Percentiles rank a stretch among this genome's conserved stretches.
Conservation (phyloP, 1,284 basidiomycete species). For the Cutaneotrichosporon dermatis region DNA sequence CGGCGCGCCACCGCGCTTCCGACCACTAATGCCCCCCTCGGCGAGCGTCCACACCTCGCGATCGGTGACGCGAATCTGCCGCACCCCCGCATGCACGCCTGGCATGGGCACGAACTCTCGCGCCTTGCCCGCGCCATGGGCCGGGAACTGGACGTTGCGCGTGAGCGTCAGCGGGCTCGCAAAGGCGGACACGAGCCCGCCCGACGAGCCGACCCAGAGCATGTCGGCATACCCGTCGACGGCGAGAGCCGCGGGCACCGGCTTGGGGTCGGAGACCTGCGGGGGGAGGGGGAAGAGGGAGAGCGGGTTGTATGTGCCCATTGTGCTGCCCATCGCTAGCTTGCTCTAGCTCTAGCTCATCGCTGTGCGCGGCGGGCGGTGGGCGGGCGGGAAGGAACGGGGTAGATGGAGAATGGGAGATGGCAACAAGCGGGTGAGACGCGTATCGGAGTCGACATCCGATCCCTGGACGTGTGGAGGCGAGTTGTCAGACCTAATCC, state of each 20-base stretch:
- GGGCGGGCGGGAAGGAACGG: background rate
- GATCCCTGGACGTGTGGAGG: background rate
- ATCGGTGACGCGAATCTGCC: conserved; percentile 68
- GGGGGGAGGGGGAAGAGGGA: conserved; percentile 46
- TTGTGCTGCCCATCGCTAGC: conserved; percentile 6
- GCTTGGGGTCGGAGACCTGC: conserved; percentile 35
- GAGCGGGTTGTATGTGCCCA: conserved; percentile 39
- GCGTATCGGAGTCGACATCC: background rate
- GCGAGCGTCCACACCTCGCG: conserved; percentile 58
- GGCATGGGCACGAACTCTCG: conserved; percentile 18
- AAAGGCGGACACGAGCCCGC: conserved; percentile 69
- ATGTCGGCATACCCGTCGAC: conserved; percentile 89
- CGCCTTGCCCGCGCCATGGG: conserved; percentile 53
- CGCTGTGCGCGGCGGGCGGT: background rate
- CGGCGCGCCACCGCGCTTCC: conserved; percentile 45
- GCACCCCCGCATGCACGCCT: conserved; percentile 50
- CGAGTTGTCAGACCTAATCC: background rate
- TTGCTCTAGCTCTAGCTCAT: conserved; percentile 2
- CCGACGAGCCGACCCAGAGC: conserved; percentile 76
- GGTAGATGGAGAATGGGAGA: background rate
- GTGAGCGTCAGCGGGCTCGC: conserved; percentile 58
- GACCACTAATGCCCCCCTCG: conserved; percentile 44
- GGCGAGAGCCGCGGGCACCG: conserved; percentile 59
- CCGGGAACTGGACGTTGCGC: conserved; percentile 63
- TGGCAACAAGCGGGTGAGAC: background rate